These are phyloP conservation scores for Zizania latifolia DNA, from an alignment of 176 grass and related monocot genomes.

Conservation along the genomic window DNA sequence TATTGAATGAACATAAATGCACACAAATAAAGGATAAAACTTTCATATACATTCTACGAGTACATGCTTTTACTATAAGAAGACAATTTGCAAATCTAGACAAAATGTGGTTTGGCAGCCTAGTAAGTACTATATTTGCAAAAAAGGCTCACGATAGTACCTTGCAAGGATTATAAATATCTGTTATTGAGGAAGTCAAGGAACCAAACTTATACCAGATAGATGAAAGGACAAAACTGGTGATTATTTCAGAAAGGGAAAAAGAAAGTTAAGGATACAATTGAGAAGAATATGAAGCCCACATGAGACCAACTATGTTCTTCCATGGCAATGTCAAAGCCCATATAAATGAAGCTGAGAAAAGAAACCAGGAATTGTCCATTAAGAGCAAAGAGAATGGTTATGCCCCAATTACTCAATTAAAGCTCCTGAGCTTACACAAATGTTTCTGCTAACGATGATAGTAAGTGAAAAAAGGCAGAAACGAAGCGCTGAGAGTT, in stretches of 20 bases:
- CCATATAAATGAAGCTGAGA: constrained; percentile 99
- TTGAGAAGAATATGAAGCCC: constrained; percentile 99
- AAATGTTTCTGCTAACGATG: constrained; percentile 98
- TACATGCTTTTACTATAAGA: constrained; percentile 12
- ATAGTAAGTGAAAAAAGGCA: constrained; percentile 90
- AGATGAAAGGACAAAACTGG: not conserved
- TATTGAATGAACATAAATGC: not conserved
- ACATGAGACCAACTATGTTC: constrained; percentile 99
- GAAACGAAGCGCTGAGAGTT: constrained; percentile 88
- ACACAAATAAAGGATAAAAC: not conserved
- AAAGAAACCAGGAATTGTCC: not conserved
- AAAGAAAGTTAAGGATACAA: constrained; percentile 70
- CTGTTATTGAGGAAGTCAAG: constrained; percentile 68
- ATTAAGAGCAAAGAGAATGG: not conserved
- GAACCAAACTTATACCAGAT: constrained; percentile 34
- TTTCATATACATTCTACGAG: not conserved
- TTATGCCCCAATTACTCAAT: not conserved
- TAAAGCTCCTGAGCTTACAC: constrained; percentile 59
- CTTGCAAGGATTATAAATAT: constrained; percentile 95
- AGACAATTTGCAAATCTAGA: constrained; percentile 20
- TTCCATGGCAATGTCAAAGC: constrained; percentile 99
- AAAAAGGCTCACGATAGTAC: constrained; percentile 37
- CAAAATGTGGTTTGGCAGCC: not conserved
- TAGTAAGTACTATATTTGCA: not conserved
- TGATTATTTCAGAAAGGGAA: not conserved